Evolutionary conservation across 2,329 filamentous ascomycete genomes (phyloP).

Genomic region (Venturia oleaginea): DNA sequence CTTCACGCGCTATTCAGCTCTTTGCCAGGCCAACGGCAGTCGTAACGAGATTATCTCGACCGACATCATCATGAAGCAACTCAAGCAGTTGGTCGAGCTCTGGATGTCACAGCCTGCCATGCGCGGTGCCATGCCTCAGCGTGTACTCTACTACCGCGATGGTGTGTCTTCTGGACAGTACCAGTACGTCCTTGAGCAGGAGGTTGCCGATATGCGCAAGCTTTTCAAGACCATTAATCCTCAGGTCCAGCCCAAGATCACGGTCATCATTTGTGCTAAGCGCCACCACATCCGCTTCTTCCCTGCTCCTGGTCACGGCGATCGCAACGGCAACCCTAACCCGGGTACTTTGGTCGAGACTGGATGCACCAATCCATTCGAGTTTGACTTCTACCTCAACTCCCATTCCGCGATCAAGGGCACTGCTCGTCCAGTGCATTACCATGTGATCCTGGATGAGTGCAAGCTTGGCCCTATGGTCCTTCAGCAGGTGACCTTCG

Average conservation of each 20-base stretch:
- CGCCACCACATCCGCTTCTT: conserved; percentile 93
- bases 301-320: conserved; percentile 50
- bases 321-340: conserved; percentile 71
- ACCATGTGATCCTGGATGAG: conserved; percentile 83
- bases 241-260: conserved; percentile 44
- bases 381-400: conserved; percentile 77
- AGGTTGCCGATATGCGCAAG: conserved; percentile 56
- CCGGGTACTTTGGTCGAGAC: conserved; percentile 82
- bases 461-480: conserved; percentile 55
- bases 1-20: conserved; percentile 64
- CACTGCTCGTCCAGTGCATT: conserved; percentile 85
- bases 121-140: conserved; percentile 50
- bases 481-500: conserved; percentile 82
- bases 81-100: conserved; percentile 52
- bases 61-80: conserved; percentile 55
- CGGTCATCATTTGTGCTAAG: conserved; percentile 83
- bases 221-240: conserved; percentile 16
- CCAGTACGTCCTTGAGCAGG: conserved; percentile 65
- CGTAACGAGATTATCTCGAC: conserved; percentile 70
- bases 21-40: conserved; percentile 73
- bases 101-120: conserved; percentile 49
- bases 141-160: conserved; percentile 87
- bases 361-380: conserved; percentile 83
- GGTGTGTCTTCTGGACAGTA: conserved; percentile 88
- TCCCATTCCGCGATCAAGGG: conserved; percentile 80